Evolutionary conservation across 345 rosid genomes (phyloP), one percentile per base, ranked within the genome.

Genomic region (Erucastrum elatum): DNA sequence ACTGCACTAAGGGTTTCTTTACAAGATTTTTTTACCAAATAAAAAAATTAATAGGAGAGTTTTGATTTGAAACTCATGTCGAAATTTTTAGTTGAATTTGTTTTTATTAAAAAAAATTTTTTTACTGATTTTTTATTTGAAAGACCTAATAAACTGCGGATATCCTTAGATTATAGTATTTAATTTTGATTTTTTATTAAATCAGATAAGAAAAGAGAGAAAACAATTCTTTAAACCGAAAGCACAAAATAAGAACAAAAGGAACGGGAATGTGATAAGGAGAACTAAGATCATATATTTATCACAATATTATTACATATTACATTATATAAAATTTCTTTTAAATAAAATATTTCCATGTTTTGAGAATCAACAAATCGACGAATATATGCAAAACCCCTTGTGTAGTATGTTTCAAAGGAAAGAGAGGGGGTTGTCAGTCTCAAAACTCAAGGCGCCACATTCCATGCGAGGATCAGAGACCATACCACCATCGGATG

Each of bases 361-460:
- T 35, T 68, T 74, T 64, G 70, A 68, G 79, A 80, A 75, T 75
- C 70, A 80, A 75, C 79, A 74, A 75, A 80, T 80, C 70, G 70
- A 66, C 60, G 66, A 49, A 29, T 60, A 9, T 15, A 60, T 39
- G 33, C 63, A 62, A 46, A 21, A 58, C 3, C 35, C 75, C 29
- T 65, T 30, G 37, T 15, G n/a, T 53, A 34, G 29, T 67, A 61
- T 16, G 34, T 26, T 75, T 80, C 72, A 80, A 6, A 25, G 64
- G 64, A 75, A 80, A 75, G 34, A 16, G 16, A 75, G 64, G 64
- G 66, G 31, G 6, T 64, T 65, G 34, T 75, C 83, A 21, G 55
- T 80, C 76, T 80, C 80, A 70, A 64, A 75, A 44, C 80, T 70
- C 68, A 80, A 80, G 56, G 73, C 69, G 70, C 55, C 83, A 75